phyloP scores from a whole-genome alignment of 371 early-diverging fungal species.

The Mucor piriformis region DNA sequence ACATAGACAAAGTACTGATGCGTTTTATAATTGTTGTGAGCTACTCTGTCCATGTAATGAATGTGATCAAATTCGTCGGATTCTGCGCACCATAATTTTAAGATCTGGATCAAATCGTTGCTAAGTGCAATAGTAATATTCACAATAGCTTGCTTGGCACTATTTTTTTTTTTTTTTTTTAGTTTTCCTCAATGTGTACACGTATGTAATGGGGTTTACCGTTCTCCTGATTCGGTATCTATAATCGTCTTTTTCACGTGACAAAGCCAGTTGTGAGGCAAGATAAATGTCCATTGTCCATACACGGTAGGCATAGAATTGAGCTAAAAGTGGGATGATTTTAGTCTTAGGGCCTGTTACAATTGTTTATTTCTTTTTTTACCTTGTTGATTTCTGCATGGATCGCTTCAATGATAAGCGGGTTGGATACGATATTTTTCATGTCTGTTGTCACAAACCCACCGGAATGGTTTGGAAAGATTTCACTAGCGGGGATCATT shows the following conservation, averaged over 20 bases:
- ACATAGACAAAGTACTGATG: conserved; percentile 24
- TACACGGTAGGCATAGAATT: conserved; percentile 6
- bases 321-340: conserved; percentile 4
- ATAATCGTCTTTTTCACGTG: background rate
- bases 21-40: conserved; percentile 7
- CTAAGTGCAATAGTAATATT: conserved; percentile 6
- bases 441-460: conserved; percentile 28
- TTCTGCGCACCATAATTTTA: conserved; percentile 11
- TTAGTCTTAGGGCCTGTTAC: no score
- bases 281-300: conserved; percentile 24
- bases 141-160: conserved; percentile 4
- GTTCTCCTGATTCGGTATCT: background rate
- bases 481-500: conserved; percentile 12
- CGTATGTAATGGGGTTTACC: no score
- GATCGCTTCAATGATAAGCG: conserved; percentile 9
- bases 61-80: background rate
- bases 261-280: conserved; percentile 9
- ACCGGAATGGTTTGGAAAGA: conserved; percentile 26
- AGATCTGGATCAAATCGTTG: background rate
- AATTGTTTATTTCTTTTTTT: no score
- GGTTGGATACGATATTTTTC: conserved; percentile 13
- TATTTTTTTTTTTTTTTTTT: background rate
- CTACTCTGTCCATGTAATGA: conserved; percentile 7
- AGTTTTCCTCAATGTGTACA: no score
- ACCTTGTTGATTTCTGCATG: conserved; percentile 6